phyloP scores from a whole-genome alignment of 2,329 filamentous ascomycete genomes.

The Coleophoma eucalyptorum region DNA sequence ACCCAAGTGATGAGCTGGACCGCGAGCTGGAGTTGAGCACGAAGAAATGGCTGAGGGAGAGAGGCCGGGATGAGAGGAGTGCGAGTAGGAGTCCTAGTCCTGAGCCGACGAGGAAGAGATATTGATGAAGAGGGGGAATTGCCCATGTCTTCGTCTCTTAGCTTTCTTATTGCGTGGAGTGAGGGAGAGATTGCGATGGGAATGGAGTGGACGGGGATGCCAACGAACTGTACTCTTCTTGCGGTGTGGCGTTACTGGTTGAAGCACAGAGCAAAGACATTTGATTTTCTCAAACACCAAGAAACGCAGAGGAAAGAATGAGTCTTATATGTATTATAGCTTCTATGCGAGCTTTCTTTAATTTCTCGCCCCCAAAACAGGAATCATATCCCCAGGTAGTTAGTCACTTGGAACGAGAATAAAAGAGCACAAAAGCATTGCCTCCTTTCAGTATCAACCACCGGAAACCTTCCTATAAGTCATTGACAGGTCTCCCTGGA shows the following conservation, averaged over 20 bases:
- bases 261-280: too few relatives aligned
- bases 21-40: constrained; percentile 81
- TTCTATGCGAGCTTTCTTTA: background rate
- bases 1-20: constrained; percentile 85
- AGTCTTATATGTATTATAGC: background rate
- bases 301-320: background rate
- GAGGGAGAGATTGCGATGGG: background rate
- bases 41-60: constrained; percentile 91
- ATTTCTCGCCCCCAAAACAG: too few relatives aligned
- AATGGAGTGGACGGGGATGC: background rate
- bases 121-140: constrained; percentile 33
- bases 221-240: background rate
- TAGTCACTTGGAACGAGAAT: too few relatives aligned
- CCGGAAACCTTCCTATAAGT: too few relatives aligned
- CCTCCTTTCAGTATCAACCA: too few relatives aligned
- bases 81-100: constrained; percentile 80
- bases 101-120: constrained; percentile 73
- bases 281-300: too few relatives aligned
- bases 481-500: too few relatives aligned
- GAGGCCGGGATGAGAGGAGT: constrained; percentile 81
- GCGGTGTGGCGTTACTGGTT: constrained; percentile 6
- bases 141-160: background rate
- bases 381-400: too few relatives aligned
- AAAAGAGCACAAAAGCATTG: too few relatives aligned
- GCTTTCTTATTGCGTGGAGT: too few relatives aligned